Conservation (phyloP, 768 basidiomycete species). For the Tylopilus sp. region DNA sequence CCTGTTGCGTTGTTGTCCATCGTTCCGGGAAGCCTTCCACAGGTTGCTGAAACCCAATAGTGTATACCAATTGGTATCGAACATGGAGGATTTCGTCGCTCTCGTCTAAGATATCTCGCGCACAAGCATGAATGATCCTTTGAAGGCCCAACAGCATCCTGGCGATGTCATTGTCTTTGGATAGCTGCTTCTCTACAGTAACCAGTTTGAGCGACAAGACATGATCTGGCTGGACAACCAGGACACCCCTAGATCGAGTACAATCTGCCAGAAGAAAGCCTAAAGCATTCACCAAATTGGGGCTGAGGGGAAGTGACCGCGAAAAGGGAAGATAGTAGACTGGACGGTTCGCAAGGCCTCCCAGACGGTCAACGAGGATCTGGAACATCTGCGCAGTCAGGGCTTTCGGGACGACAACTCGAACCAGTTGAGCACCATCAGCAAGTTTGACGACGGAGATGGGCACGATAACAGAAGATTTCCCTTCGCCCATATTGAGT, state of each 20-base stretch:
- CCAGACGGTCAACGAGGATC: conserved; percentile 38
- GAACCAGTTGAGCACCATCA: not conserved
- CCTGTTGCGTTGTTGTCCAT: not conserved
- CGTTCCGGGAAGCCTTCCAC: not conserved
- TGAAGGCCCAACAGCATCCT: conserved; percentile 19
- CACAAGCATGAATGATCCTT: conserved; percentile 12
- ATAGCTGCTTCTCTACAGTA: conserved; percentile 35
- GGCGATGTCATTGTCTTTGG: not conserved
- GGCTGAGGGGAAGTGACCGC: conserved; percentile 30
- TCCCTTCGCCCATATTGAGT: no score
- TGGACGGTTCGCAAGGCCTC: conserved; percentile 41
- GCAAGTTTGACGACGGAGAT: conserved; percentile 40
- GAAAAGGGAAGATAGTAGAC: conserved; percentile 49
- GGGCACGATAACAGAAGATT: conserved; percentile 45
- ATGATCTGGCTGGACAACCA: conserved; percentile 50
- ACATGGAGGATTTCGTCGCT: not conserved
- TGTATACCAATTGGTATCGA: not conserved
- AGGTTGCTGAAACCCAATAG: not conserved
- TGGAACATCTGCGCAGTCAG: conserved; percentile 46
- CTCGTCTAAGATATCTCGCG: not conserved
- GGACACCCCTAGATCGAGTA: conserved; percentile 34
- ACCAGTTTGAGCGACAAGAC: conserved; percentile 46
- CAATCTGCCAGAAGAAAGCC: conserved; percentile 36
- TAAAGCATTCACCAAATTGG: conserved; percentile 18
- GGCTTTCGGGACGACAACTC: not conserved